Evolutionary conservation across 225 moss, liverwort and hornwort species (phyloP), one percentile per base, ranked within the genome.

Genomic region (Sphagnum contortum): DNA sequence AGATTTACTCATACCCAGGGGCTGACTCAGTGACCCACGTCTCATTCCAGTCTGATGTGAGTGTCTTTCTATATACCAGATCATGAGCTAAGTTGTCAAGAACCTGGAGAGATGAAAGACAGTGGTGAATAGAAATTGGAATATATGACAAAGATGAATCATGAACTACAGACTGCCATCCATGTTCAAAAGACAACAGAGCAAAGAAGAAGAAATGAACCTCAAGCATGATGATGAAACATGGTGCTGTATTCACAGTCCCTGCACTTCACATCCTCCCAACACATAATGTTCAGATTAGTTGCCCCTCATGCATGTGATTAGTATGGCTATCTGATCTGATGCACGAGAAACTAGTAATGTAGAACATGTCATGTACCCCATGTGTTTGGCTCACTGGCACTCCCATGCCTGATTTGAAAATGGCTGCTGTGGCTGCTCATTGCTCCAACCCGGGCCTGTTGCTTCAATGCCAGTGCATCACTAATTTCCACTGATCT

Each of bases 401-500:
- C 98, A 75, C 90, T 87, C 4, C 86, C 81, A 64, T 80, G 82
- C 69, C 93, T 93, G 9, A 93, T 89, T 79, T 69, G 74, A 62
- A 82, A 98, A 71, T 87, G 93, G 3, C 82, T 75, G 63, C 72
- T 74, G 60, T 81, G 83, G 59, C 85, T 82, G 62, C 80, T 81
- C 66, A 83, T 84, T 55, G 69, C 71, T 66, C 79, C 79, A 50
- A 98, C 93, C 64, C 85, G 85, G 54, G 79, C 73, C 69, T 86
- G 88, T 80, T 98, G 98, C 73, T 91, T 89, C 83, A 76, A 77
- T 59, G 93, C 98, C 65, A 98, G 77, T 55, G 83, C 85, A 73
- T 75, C 81, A 75, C 98, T 98, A 71, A 93, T 98, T 74, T 98
- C 98, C 68, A 98, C 89, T 81, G 93, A 98, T 81, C 98, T 98